Conservation (phyloP, 1,284 basidiomycete genomes). For the Apiotrichum mycotoxinovorans region DNA sequence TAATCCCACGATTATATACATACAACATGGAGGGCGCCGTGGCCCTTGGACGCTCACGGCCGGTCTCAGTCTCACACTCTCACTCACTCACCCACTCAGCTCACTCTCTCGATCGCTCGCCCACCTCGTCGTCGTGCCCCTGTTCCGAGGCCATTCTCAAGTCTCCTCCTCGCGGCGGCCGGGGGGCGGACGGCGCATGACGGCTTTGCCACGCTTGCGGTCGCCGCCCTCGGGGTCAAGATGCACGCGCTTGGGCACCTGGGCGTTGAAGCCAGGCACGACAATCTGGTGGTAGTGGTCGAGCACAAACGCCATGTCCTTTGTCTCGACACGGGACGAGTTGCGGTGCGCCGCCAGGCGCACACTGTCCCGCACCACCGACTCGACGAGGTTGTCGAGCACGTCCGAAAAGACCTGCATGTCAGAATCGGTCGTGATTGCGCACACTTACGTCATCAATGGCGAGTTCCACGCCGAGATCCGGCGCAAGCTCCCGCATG, state of each 20-base stretch:
- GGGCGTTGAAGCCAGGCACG: constrained; percentile 39
- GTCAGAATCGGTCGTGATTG: neutral
- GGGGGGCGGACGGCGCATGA: constrained; percentile 10
- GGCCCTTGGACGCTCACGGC: no score
- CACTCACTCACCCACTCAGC: no score
- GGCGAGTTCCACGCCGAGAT: constrained; percentile 36
- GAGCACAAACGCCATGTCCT: constrained; percentile 38
- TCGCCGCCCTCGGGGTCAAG: constrained; percentile 27
- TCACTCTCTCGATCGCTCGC: no score
- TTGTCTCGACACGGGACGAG: constrained; percentile 35
- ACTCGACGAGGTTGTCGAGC: constrained; percentile 32
- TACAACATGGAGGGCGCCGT: no score
- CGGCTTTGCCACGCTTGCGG: constrained; percentile 20
- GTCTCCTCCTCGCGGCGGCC: constrained; percentile 10
- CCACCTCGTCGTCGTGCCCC: no score
- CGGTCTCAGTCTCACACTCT: no score
- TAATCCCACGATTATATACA: no score
- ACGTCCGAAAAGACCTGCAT: constrained; percentile 32
- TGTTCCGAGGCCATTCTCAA: neutral
- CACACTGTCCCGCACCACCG: constrained; percentile 27
- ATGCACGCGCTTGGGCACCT: constrained; percentile 32
- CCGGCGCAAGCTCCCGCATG: constrained; percentile 32
- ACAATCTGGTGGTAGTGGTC: constrained; percentile 33
- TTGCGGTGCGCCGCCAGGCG: constrained; percentile 40
- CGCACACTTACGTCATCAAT: constrained; percentile 31